phyloP scores from a whole-genome alignment of 228 moss, liverwort and hornwort species.

The Sphagnum fallax region DNA sequence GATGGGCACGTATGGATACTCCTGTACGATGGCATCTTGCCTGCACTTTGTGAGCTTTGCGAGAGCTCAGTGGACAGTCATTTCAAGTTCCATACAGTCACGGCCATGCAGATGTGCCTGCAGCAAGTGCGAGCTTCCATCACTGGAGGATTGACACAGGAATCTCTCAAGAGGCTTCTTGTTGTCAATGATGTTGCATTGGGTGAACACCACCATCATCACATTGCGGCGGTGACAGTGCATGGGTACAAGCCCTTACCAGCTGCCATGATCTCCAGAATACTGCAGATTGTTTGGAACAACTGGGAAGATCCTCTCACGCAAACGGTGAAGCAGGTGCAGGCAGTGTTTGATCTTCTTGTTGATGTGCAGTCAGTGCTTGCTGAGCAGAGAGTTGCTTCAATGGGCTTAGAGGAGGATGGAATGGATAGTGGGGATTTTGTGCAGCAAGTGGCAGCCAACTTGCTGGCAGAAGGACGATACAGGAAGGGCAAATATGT shows the following conservation, averaged over 20 bases:
- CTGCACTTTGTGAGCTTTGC: constrained; percentile 76
- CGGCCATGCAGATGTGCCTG: constrained; percentile 90
- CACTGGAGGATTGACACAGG: constrained; percentile 49
- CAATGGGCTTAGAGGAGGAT: constrained; percentile 2
- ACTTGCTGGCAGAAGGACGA: constrained; percentile 79
- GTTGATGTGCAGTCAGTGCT: constrained; percentile 77
- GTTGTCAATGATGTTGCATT: constrained; percentile 9
- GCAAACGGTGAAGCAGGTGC: constrained; percentile 99
- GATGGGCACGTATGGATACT: constrained; percentile 71
- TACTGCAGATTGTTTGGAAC: constrained; percentile 90
- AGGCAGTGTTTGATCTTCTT: constrained; percentile 92
- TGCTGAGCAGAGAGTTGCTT: constrained; percentile 12
- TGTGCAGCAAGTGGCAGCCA: constrained; percentile 66
- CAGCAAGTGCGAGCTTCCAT: constrained; percentile 97
- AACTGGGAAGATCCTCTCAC: constrained; percentile 99
- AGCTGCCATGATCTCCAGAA: constrained; percentile 40
- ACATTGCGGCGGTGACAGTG: constrained; percentile 20
- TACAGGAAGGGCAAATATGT: constrained; percentile 97
- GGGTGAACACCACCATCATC: neutral
- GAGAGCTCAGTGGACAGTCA: constrained; percentile 93
- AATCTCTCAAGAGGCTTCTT: constrained; percentile 32
- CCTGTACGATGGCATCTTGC: constrained; percentile 86
- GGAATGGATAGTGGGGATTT: constrained; percentile 39
- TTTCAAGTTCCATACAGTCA: constrained; percentile 97
- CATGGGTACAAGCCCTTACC: constrained; percentile 59